A percentile compares a stretch with the other conserved stretches of the same genome.
These are phyloP conservation scores for Saturnispora diversa DNA, from an alignment of 805 yeast species.

Conservation along the genomic window DNA sequence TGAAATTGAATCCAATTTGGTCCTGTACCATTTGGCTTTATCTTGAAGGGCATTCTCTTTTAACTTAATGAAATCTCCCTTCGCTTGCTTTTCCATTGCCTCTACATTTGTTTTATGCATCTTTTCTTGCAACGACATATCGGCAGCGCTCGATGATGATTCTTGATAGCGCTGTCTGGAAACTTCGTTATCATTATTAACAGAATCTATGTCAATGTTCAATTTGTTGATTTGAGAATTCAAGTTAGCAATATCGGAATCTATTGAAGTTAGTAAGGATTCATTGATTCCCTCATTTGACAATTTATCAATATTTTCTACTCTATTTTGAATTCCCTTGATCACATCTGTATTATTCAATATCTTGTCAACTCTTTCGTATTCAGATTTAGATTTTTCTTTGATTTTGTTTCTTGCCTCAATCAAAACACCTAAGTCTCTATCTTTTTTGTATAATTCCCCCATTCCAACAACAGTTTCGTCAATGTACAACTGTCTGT, in stretches of 20 bases:
- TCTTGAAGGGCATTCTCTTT: slow-evolving; percentile 14
- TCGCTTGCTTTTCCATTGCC: slow-evolving; percentile 23
- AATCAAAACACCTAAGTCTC: slow-evolving; percentile 28
- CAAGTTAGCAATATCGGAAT: slow-evolving; percentile 8
- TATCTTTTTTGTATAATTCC: slow-evolving; percentile 31
- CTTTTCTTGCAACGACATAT: slow-evolving; percentile 27
- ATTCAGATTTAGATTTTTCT: slow-evolving; percentile 25
- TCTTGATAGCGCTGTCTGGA: slow-evolving; percentile 38
- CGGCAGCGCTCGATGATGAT: slow-evolving; percentile 42
- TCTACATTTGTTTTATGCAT: slow-evolving; percentile 22
- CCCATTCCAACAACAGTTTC: slow-evolving; percentile 34
- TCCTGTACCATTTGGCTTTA: slow-evolving; percentile 9
- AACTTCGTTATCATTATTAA: slow-evolving; percentile 22
- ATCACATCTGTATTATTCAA: slow-evolving; percentile 16
- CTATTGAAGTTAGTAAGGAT: neutral
- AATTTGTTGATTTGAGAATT: slow-evolving; percentile 11
- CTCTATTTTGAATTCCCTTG: slow-evolving; percentile 13
- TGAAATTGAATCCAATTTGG: slow-evolving; percentile 13
- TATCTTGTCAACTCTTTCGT: slow-evolving; percentile 14
- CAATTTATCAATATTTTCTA: slow-evolving; percentile 4
- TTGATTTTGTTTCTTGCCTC: slow-evolving; percentile 25
- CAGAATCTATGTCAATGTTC: slow-evolving; percentile 11
- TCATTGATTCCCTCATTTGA: neutral
- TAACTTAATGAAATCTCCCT: slow-evolving; percentile 31
- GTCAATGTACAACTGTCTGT: slow-evolving; percentile 35